A percentile compares a stretch with the other conserved stretches of the same genome.
phyloP scores from a whole-genome alignment of 768 basidiomycete species.

The Bullera alba region DNA sequence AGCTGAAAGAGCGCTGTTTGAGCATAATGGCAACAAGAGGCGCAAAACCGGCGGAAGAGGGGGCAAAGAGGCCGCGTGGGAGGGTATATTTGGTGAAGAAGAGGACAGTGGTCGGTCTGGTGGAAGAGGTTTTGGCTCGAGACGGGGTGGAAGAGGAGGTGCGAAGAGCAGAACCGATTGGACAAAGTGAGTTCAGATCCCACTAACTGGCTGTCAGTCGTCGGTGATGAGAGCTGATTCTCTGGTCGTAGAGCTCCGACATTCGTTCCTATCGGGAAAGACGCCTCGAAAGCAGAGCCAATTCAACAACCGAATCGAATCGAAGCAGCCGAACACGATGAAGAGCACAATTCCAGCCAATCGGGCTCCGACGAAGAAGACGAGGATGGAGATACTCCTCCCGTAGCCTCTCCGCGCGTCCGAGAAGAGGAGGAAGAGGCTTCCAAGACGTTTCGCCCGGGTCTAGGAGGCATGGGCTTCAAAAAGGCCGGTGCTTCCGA shows the following conservation, averaged over 20 bases:
- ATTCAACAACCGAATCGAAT: no score
- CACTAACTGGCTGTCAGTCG: background rate
- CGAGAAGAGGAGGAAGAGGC: slow-evolving; percentile 10
- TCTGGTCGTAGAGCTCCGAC: no score
- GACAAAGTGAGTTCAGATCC: slow-evolving; percentile 29
- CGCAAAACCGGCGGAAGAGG: slow-evolving; percentile 16
- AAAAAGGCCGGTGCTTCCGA: background rate
- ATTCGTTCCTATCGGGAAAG: no score
- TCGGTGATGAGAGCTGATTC: no score
- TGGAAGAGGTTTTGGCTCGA: slow-evolving; percentile 21
- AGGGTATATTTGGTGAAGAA: slow-evolving; percentile 43
- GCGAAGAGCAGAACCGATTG: slow-evolving; percentile 22
- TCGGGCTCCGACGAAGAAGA: no score
- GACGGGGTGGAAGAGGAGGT: slow-evolving; percentile 19
- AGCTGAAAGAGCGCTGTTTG: slow-evolving; percentile 37
- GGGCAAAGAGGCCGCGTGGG: slow-evolving; percentile 43
- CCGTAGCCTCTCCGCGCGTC: slow-evolving; percentile 4
- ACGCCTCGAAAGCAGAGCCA: no score
- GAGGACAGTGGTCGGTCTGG: slow-evolving; percentile 20
- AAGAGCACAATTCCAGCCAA: slow-evolving; percentile 6
- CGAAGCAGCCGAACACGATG: slow-evolving; percentile 1
- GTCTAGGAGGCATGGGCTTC: slow-evolving; percentile 14
- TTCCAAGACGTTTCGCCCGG: slow-evolving; percentile 1
- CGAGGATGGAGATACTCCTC: no score
- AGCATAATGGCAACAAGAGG: slow-evolving; percentile 32